Evolutionary conservation across 2,329 filamentous ascomycete genomes (phyloP), one percentile per base, ranked within the genome.

Genomic region (Colletotrichum falcatum): DNA sequence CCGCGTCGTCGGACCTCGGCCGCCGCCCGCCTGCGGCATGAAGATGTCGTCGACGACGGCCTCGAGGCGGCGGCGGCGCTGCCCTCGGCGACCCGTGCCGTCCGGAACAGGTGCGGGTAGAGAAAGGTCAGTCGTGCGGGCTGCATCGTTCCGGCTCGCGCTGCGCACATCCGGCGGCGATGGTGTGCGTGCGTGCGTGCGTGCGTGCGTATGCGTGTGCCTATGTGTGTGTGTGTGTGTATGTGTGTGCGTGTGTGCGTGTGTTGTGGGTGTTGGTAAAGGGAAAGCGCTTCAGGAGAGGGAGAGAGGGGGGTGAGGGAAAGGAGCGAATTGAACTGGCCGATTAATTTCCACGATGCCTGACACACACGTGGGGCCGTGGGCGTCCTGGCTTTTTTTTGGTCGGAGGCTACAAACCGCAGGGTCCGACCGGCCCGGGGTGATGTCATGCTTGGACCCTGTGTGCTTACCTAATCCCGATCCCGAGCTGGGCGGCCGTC

Each of bases 71-170:
- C 76, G 55, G 66, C 83, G 79, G 49, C 28, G 74, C 82, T 78
- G 81, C 83, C 77, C 80, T 88, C 77, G 79, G 79, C 76, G 72
- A 78, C 74, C 73, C 85, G 83, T 73, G 85, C 78, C 20, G 85
- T 83, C 65, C 90, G 88, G 79, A 91, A 88, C 65, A 93, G 80
- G 74, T 90, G 89, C 55, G 91, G 90, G 74, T 92, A 93, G 23
- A 93, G 83, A 76, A 93, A 93, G 20, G 88, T 88, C 70, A 93
- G 83, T 76, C 91, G 86, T 71, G 84, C 82, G 30, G 87, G 84
- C 73, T 90, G 85, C 89, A 93, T 93, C 72, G 75, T 65, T 61
- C 30, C 42, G 8, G n/a, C 39, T 23, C 33, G 51, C 51, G 59
- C 59, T 61, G 7, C 59, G n/a, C 20, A 23, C 20, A 23, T 46